phyloP scores from a whole-genome alignment of 768 basidiomycete species.

The Suillus ampliporus region DNA sequence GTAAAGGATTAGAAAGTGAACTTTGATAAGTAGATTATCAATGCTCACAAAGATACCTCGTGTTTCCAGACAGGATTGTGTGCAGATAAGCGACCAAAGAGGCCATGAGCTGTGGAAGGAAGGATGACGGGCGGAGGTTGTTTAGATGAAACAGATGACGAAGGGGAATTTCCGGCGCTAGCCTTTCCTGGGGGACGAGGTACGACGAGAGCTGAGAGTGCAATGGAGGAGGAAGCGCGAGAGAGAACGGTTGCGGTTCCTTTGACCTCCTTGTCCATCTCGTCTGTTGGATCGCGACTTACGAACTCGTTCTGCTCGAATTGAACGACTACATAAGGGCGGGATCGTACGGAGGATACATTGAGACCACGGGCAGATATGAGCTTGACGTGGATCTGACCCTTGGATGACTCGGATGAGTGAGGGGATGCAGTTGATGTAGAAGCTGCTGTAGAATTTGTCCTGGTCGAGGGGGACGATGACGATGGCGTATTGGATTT shows the following conservation, averaged over 20 bases:
- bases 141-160: constrained; percentile 45
- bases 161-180: constrained; percentile 50
- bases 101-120: constrained; percentile 41
- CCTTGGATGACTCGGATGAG: constrained; percentile 50
- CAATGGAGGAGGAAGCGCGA: constrained; percentile 63
- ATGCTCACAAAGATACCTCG: constrained; percentile 93
- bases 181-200: constrained; percentile 50
- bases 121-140: constrained; percentile 35
- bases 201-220: constrained; percentile 63
- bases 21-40: constrained; percentile 17
- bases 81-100: constrained; percentile 71
- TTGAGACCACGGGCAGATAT: constrained; percentile 88
- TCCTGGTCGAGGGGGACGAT: constrained; percentile 44
- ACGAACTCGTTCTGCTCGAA: constrained; percentile 99
- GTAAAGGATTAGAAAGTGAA: constrained; percentile 27
- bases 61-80: constrained; percentile 99
- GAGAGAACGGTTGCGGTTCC: constrained; percentile 69
- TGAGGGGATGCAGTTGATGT: constrained; percentile 27
- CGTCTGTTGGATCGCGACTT: constrained; percentile 85
- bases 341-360: constrained; percentile 64
- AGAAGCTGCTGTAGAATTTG: constrained; percentile 34
- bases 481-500: constrained; percentile 46
- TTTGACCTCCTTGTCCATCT: constrained; percentile 88
- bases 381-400: constrained; percentile 95
- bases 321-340: constrained; percentile 94